Evolutionary conservation across 805 yeast genomes (phyloP), one percentile per base, ranked within the genome.

Genomic region (Zygoascus biomembranicola): DNA sequence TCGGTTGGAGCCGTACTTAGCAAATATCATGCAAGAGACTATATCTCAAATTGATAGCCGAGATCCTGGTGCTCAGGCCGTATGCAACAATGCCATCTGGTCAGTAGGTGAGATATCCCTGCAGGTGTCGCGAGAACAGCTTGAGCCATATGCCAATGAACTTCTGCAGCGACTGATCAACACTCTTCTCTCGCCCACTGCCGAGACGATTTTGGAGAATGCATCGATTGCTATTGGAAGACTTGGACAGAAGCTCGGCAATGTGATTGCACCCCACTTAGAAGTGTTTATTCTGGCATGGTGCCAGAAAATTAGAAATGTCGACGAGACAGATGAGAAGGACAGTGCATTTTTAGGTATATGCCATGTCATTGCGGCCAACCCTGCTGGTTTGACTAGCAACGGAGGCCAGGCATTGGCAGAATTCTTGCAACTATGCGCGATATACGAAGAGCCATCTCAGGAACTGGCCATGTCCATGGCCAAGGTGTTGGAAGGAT

Each of bases 61-160:
- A 4, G 77, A 80, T 58, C 73, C 76, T 57, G 72, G 70, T 47
- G 89, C 86, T 2, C 81, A 82, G 55, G 81, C 92, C 0, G 89
- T 86, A 1, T 83, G 84, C 61, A 87, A 87, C 69, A 94, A 94
- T 68, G 94, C 98, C 1, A 82, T 88, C 49, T 94, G 99, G 99
- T 80, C 96, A 1, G 71, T 87, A 13, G 98, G 99, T 45, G 96
- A 94, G 66, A 80, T 94, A 32, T 76, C 88, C 2, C 73, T 90
- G 63, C 78, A 87, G 53, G 63, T 79, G 14, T 66, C 77, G 2
- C 67, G 74, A 0, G 73, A 74, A 42, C 52, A 58, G 53, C 60
- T 62, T 43, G 70, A 70, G 44, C 82, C 81, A 14, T 84, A 77
- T 62, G 66, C 84, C 46, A 69, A 67, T 41, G 81, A 80, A 56